These are phyloP conservation scores for Rubroboletus satanas DNA, from an alignment of 768 basidiomycete species.

Conservation along the genomic window DNA sequence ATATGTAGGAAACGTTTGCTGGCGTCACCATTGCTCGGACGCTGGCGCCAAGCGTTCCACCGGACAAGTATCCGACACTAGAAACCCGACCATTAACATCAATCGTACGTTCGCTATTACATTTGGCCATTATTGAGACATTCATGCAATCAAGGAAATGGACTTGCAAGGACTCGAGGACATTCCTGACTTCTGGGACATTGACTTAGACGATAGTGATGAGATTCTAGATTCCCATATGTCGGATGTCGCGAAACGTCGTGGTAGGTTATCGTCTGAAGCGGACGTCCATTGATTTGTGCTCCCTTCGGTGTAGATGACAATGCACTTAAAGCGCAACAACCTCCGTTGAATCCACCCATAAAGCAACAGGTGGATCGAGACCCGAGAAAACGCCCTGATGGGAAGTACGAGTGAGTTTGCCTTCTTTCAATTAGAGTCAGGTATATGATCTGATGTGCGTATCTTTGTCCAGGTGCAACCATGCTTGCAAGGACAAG, in stretches of 20 bases:
- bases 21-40: conserved; percentile 52
- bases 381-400: conserved; percentile 43
- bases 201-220: conserved; percentile 35
- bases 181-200: conserved; percentile 63
- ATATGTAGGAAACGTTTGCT: conserved; percentile 64
- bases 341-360: conserved; percentile 1
- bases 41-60: conserved; percentile 55
- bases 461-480: conserved; percentile 50
- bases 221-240: conserved; percentile 15
- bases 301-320: neutral
- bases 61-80: conserved; percentile 58
- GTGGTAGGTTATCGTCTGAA: conserved; percentile 13
- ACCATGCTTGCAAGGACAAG: conserved; percentile 80
- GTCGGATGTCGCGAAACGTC: conserved; percentile 35
- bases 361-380: conserved; percentile 3
- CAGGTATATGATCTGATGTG: neutral
- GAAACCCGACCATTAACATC: conserved; percentile 68
- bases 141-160: conserved; percentile 46
- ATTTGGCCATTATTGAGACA: neutral
- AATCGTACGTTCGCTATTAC: conserved; percentile 38
- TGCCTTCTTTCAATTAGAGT: neutral
- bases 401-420: conserved; percentile 62
- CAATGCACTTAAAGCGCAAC: neutral
- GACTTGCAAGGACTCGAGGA: conserved; percentile 66
- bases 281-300: neutral